Base-by-base conservation (phyloP, 345 rosid genomes). In the Citropsis articulata region DNA sequence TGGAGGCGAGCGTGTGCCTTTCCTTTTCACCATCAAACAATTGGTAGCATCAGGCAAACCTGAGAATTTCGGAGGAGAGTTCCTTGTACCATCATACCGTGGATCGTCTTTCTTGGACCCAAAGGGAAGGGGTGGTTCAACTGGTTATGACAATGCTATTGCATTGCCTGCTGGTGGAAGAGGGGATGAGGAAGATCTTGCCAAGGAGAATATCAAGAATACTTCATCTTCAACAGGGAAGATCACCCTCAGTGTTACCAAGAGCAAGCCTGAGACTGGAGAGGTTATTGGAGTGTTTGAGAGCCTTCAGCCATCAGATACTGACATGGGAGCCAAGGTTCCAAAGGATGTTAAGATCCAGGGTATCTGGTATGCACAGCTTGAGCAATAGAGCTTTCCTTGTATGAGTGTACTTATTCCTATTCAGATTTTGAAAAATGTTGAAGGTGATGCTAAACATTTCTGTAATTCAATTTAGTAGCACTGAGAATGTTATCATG, bases 351-450 rank as follows among this genome's bases (percentile, higher is more conserved):
- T 94, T 60, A 94, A 94, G 90, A 96, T 96, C 85, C 93, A 83
- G 84, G 97, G 99, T 4, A 66, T 96, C 63, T 94, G 99, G 99
- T 96, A 96, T 84, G 98, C 97, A 77, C 99, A 92, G 88, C 97
- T 96, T 67, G 99, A 93, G 25, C 76, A 66, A 84, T 91, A 88
- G 86, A 82, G 57, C 55, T 68, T 48, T 59, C 31, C 64, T 61
- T 73, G 69, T 65, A 73, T 72, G 65, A 50, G 69, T 75, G 35
- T 79, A 35, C 78, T 65, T 81, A 69, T 66, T 79, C 78, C 48
- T 71, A 76, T 79, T 78, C 78, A 75, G 83, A 78, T 86, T 86
- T 89, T 83, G 85, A 78, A 38, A 57, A 35, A 75, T 77, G 81
- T 73, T 75, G 19, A 75, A 66, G 62, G n/a, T 78, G 89, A 64